Conservation (phyloP, 1,139 yeast species). For the Blastobotrys elegans region DNA sequence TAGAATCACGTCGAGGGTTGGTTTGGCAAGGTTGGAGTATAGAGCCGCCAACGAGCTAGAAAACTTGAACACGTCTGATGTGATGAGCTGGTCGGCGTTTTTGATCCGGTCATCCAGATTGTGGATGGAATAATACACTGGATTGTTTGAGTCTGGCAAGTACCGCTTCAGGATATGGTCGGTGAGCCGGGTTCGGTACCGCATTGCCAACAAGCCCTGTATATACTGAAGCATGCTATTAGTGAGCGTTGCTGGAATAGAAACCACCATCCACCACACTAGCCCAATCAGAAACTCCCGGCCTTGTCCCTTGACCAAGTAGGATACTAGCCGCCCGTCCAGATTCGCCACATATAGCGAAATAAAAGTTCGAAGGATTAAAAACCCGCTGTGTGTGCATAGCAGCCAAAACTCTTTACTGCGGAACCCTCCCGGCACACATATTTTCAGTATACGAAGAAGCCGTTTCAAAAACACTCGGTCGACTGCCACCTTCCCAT, state of each 20-base stretch:
- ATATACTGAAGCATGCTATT: slow-evolving; percentile 71
- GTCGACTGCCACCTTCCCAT: slow-evolving; percentile 33
- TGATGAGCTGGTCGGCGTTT: slow-evolving; percentile 79
- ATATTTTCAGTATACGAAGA: slow-evolving; percentile 30
- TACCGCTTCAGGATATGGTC: slow-evolving; percentile 59
- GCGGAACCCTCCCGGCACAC: slow-evolving; percentile 35
- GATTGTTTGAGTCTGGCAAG: slow-evolving; percentile 44
- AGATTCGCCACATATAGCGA: slow-evolving; percentile 81
- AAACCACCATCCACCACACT: slow-evolving; percentile 76
- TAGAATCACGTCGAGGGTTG: slow-evolving; percentile 71
- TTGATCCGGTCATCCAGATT: slow-evolving; percentile 56
- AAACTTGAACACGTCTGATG: slow-evolving; percentile 74
- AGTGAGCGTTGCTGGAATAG: slow-evolving; percentile 80
- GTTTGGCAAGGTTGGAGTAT: slow-evolving; percentile 85
- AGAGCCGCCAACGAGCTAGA: slow-evolving; percentile 66
- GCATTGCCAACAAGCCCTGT: slow-evolving; percentile 60
- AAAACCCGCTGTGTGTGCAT: slow-evolving; percentile 52
- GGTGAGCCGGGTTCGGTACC: slow-evolving; percentile 64
- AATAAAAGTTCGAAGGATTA: slow-evolving; percentile 65
- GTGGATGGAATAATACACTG: slow-evolving; percentile 47
- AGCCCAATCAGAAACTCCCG: slow-evolving; percentile 58
- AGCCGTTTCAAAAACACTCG: slow-evolving; percentile 30
- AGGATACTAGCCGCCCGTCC: slow-evolving; percentile 83
- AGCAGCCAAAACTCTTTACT: slow-evolving; percentile 41
- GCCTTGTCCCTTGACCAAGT: slow-evolving; percentile 69